Base-by-base conservation (phyloP, 768 basidiomycete genomes). In the Boletus vinaceobasis region DNA sequence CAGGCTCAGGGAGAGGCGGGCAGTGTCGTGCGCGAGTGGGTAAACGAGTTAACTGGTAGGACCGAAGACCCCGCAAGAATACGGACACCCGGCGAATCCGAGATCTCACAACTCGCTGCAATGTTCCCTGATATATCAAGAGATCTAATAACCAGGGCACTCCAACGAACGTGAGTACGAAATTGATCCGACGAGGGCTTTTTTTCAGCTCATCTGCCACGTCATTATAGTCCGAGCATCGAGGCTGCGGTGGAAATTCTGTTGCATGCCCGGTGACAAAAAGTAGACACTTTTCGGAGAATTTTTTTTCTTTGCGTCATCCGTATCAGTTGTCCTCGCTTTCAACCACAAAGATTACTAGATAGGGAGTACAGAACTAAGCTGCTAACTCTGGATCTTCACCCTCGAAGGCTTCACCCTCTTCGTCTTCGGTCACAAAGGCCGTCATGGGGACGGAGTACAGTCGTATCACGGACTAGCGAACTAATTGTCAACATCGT, bases 401-500 rank as follows among this genome's bases (percentile, higher is more conserved):
- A 29, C 66, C 75, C 37, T 75, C 77, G 45, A 75, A 71, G 17
- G 47, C 66, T 38, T 67, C 75, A 35, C 72, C 76, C 17, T 88
- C 87, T 19, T 90, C 90, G 38, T 92, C 93, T 57, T 88, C 87
- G 8, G 79, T 85, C 17, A 87, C 88, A 72, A 98, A 97, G 15
- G 95, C 84, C 49, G 85, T 83, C 64, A 83, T 71, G 4, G 96
- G 96, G n/a, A 98, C 93, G 46, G 90, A 79, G 74, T 98, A 99
- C 35, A 99, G 74, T 52, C 94, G 89, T 69, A 98, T 87, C 64
- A 96, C 88, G 48, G 95, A 89, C 96, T 98, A 65, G 47, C 62
- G 9, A 50, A 44, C 15, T 60, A 63, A 39, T 19, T 14, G 27
- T 71, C 27, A 63, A 53, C 31, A 14, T 13, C 21, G 8, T 32